Percentiles rank a stretch among this genome's conserved stretches.
These are phyloP conservation scores for Allium cepa DNA, from an alignment of 106 monocot genomes.

Conservation along the genomic window DNA sequence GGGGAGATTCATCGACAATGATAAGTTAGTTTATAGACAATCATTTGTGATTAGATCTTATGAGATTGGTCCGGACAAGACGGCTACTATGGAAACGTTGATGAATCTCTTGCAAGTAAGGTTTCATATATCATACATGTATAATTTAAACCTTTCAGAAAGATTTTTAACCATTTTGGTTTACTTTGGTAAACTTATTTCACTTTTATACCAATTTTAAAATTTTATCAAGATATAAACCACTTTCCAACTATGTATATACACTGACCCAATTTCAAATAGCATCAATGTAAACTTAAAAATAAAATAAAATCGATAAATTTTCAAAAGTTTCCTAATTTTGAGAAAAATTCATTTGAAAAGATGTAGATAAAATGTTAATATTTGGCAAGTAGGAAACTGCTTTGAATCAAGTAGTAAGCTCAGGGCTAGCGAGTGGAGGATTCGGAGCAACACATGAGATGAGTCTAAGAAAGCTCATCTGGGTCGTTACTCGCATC, in stretches of 20 bases:
- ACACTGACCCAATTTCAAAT: no score
- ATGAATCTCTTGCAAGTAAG: slow-evolving; percentile 64
- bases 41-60: slow-evolving; percentile 56
- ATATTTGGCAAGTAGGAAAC: slow-evolving; percentile 27
- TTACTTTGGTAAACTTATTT: no score
- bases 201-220: no score
- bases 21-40: slow-evolving; percentile 42
- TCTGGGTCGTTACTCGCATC: slow-evolving; percentile 43
- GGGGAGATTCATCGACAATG: slow-evolving; percentile 37
- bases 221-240: no score
- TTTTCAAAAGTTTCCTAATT: no score
- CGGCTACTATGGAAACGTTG: slow-evolving; percentile 57
- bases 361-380: neutral
- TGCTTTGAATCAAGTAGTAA: slow-evolving; percentile 43
- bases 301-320: no score
- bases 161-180: neutral
- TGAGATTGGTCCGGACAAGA: slow-evolving; percentile 65
- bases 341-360: no score
- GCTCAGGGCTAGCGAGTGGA: slow-evolving; percentile 29
- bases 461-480: slow-evolving; percentile 39
- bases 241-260: no score
- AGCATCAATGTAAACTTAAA: no score
- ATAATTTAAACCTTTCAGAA: neutral
- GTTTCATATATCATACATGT: neutral
- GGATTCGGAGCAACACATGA: slow-evolving; percentile 43